These are phyloP conservation scores for Botrytis paeoniae DNA, from an alignment of 2,329 filamentous ascomycete genomes.

Conservation along the genomic window DNA sequence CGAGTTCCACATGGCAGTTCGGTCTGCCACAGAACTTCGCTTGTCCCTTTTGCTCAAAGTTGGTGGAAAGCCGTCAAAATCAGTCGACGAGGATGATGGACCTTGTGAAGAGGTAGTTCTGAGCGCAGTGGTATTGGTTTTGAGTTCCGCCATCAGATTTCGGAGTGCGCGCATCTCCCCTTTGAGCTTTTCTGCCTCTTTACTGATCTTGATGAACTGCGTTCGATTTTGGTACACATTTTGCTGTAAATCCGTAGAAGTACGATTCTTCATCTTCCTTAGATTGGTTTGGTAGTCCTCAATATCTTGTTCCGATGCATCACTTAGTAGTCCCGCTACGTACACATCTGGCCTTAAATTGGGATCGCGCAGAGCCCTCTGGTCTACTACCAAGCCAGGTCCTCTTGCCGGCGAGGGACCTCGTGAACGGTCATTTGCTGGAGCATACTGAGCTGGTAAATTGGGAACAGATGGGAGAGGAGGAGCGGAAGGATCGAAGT, in stretches of 20 bases:
- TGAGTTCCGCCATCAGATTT: slow-evolving; percentile 90
- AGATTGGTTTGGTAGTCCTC: slow-evolving; percentile 36
- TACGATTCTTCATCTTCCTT: slow-evolving; percentile 34
- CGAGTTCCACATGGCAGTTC: slow-evolving; percentile 64
- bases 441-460: slow-evolving; percentile 51
- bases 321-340: slow-evolving; percentile 45
- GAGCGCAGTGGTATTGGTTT: slow-evolving; percentile 67
- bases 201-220: slow-evolving; percentile 98
- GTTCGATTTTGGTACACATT: slow-evolving; percentile 96
- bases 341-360: slow-evolving; percentile 77
- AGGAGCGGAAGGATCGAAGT: slow-evolving; percentile 64
- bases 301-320: slow-evolving; percentile 38
- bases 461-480: slow-evolving; percentile 72
- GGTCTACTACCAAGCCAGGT: slow-evolving; percentile 66
- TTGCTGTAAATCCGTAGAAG: slow-evolving; percentile 73
- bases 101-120: slow-evolving; percentile 55
- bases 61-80: slow-evolving; percentile 50
- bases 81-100: slow-evolving; percentile 44
- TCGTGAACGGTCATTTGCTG: slow-evolving; percentile 29
- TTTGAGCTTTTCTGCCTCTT: slow-evolving; percentile 97
- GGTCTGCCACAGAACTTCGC: slow-evolving; percentile 79
- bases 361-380: slow-evolving; percentile 75
- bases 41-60: slow-evolving; percentile 70
- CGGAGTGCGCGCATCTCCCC: slow-evolving; percentile 89
- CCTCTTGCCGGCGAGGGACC: slow-evolving; percentile 38